Evolutionary conservation across 306 rosid genomes (phyloP), one percentile per base, ranked within the genome.

Genomic region (Cicer cuneatum): DNA sequence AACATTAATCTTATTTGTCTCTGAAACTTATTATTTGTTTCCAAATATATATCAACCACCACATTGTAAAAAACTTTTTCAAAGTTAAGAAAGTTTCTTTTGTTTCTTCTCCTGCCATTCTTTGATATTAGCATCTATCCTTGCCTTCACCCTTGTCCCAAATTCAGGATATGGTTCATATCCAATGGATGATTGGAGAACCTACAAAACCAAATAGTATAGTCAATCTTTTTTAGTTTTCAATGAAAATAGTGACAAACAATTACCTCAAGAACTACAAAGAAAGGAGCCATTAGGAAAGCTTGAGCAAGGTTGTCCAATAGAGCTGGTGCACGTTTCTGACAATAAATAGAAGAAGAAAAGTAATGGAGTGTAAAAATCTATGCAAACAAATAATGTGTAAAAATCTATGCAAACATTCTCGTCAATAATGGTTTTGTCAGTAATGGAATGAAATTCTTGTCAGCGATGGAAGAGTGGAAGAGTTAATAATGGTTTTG

Each of bases 311-410:
- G 95, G 80, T 94, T 94, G 86, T 94, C 96, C 64, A 90, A 76
- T 42, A 92, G 89, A 80, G 97, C 97, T 1, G 98, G 98, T 43
- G 96, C 96, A 48, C 95, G 93, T 94, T 89, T 90, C 98, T 94
- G 52, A 66, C n/a, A 74, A 21, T 51, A 11, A 54, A 57, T 24
- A 9, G 3, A 12, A 52, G 5, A 69, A 69, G 53, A n/a, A n/a
- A n/a, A n/a, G 75, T 19, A 59, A 60, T 16, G 59, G 47, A 66
- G 54, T 35, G 24, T 37, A 48, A 10, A 67, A 63, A 47, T 15
- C 58, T 70, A 43, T 29, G 69, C 19, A 59, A n/a, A n/a, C n/a
- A n/a, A n/a, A n/a, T n/a, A n/a, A n/a, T n/a, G n/a, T n/a, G n/a
- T n/a, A n/a, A n/a, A n/a, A n/a, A n/a, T n/a, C n/a, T n/a, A n/a